Evolutionary conservation across 2,329 filamentous ascomycete genomes (phyloP).

Genomic region (Alternaria rosae): DNA sequence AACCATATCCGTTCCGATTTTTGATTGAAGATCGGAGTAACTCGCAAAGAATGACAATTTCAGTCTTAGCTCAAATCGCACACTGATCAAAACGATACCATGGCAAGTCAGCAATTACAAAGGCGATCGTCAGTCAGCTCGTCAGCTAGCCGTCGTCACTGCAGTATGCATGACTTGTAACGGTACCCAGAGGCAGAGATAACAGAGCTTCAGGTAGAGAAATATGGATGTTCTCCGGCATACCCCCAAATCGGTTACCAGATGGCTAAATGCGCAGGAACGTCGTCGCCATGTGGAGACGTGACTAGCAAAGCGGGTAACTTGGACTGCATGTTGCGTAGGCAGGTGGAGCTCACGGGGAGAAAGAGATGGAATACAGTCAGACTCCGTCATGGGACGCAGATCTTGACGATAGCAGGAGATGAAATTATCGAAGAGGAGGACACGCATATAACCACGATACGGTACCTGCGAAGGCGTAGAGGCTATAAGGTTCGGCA

Average conservation of each 20-base stretch:
- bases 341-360: conserved; percentile 6
- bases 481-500: neutral
- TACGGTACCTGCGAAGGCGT: neutral
- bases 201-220: neutral
- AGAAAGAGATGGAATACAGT: conserved; percentile 1
- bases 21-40: neutral
- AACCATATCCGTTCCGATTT: neutral
- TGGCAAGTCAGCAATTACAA: neutral
- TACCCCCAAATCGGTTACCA: neutral
- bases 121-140: neutral
- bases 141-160: neutral
- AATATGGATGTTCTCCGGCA: conserved; percentile 1
- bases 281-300: conserved; percentile 2
- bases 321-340: conserved; percentile 4
- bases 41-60: neutral
- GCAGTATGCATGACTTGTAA: neutral
- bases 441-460: neutral
- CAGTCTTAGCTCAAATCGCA: neutral
- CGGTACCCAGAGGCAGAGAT: neutral
- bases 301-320: neutral
- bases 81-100: neutral
- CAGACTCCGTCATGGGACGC: neutral
- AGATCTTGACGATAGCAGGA: neutral
- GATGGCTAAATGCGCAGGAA: neutral
- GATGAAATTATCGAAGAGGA: neutral